phyloP scores from a whole-genome alignment of 345 rosid genomes.

The Aethionema arabicum region DNA sequence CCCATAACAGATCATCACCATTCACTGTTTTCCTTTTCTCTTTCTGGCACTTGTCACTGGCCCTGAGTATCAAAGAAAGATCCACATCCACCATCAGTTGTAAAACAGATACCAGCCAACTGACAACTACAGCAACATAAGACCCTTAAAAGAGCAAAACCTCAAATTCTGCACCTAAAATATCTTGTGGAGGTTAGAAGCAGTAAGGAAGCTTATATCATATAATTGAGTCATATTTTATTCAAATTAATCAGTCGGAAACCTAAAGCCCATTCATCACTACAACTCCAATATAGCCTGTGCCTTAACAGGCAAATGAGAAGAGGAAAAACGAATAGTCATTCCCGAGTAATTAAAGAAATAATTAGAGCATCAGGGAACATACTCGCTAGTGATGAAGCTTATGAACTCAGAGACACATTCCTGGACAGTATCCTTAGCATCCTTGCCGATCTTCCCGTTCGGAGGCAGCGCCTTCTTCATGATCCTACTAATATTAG shows the following conservation, averaged over 20 bases:
- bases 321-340: not conserved
- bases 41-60: conserved; percentile 67
- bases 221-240: not conserved
- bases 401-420: conserved; percentile 73
- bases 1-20: conserved; percentile 82
- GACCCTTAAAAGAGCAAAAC: conserved; percentile 3
- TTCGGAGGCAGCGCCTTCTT: conserved; percentile 66
- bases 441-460: conserved; percentile 66
- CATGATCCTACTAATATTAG: conserved; percentile 72
- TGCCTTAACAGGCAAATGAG: not conserved
- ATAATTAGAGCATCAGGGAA: not conserved
- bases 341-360: conserved; percentile 1
- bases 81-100: conserved; percentile 6
- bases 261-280: conserved; percentile 4
- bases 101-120: not conserved
- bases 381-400: conserved; percentile 69
- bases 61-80: conserved; percentile 43
- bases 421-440: conserved; percentile 67
- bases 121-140: conserved; percentile 4
- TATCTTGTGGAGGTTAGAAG: not conserved
- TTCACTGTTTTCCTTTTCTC: conserved; percentile 78
- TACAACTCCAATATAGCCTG: not conserved
- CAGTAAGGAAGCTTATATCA: conserved; percentile 1
- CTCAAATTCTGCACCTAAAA: not conserved
- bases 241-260: not conserved